Conservation (phyloP, 306 rosid species). For the Prunus armeniaca region DNA sequence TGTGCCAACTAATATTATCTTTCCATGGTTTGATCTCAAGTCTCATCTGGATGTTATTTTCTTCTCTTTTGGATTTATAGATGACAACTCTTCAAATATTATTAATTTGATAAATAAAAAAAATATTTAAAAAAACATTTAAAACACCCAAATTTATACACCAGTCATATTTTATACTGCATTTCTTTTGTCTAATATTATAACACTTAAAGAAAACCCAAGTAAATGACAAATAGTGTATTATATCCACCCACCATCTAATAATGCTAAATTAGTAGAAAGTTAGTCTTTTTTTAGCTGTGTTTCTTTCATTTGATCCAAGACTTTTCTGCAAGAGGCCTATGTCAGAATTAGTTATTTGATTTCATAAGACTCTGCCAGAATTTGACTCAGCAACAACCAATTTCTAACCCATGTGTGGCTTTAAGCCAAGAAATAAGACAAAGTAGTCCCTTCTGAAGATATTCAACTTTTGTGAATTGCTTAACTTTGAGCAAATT, state of each 20-base stretch:
- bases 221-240: too few relatives aligned
- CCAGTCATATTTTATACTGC: too few relatives aligned
- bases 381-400: background rate
- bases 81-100: background rate
- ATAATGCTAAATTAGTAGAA: too few relatives aligned
- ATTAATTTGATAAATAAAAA: too few relatives aligned
- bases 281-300: background rate
- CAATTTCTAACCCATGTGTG: background rate
- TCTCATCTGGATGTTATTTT: background rate
- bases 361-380: background rate
- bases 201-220: too few relatives aligned
- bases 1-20: background rate
- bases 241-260: too few relatives aligned
- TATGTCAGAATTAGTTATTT: background rate
- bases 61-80: background rate
- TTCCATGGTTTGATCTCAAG: background rate
- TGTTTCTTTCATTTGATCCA: background rate
- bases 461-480: background rate
- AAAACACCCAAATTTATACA: background rate
- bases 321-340: background rate
- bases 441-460: constrained; percentile 2
- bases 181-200: too few relatives aligned
- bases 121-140: background rate
- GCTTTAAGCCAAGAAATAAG: background rate
- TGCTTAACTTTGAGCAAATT: background rate